Percentiles rank a stretch among this genome's conserved stretches.
Conservation (phyloP, 2,329 filamentous ascomycete species). For the Passalora sequoiae region DNA sequence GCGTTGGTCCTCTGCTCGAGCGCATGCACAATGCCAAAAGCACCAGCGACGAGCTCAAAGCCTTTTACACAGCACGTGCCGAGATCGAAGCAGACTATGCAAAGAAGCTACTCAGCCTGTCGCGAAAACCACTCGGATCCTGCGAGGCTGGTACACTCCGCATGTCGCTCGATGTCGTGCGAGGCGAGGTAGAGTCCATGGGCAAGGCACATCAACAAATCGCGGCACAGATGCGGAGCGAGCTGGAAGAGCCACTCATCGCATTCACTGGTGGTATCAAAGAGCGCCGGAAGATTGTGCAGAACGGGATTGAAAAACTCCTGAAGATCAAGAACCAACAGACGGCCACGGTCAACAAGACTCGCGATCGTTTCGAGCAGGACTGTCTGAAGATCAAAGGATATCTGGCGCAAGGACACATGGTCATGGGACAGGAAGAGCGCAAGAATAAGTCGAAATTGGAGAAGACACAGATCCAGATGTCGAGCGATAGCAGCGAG, state of each 20-base stretch:
- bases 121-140: constrained; percentile 82
- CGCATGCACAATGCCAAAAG: constrained; percentile 93
- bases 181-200: constrained; percentile 87
- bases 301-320: constrained; percentile 87
- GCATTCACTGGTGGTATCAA: constrained; percentile 95
- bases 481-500: constrained; percentile 84
- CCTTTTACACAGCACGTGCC: constrained; percentile 85
- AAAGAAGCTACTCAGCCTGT: constrained; percentile 77
- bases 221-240: constrained; percentile 89
- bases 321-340: constrained; percentile 91
- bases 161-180: constrained; percentile 77
- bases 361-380: constrained; percentile 91
- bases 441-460: constrained; percentile 98
- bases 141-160: constrained; percentile 79
- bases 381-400: constrained; percentile 98
- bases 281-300: constrained; percentile 92
- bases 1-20: constrained; percentile 82
- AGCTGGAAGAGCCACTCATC: constrained; percentile 85
- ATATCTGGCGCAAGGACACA: constrained; percentile 95
- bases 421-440: constrained; percentile 99
- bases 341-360: constrained; percentile 86
- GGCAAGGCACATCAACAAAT: constrained; percentile 88
- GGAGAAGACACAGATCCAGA: constrained; percentile 95
- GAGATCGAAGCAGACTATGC: constrained; percentile 96
- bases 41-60: constrained; percentile 86